Evolutionary conservation across 129 eudicot genomes (phyloP), one percentile per base, ranked within the genome.

Genomic region (Pulicaria dysenterica): DNA sequence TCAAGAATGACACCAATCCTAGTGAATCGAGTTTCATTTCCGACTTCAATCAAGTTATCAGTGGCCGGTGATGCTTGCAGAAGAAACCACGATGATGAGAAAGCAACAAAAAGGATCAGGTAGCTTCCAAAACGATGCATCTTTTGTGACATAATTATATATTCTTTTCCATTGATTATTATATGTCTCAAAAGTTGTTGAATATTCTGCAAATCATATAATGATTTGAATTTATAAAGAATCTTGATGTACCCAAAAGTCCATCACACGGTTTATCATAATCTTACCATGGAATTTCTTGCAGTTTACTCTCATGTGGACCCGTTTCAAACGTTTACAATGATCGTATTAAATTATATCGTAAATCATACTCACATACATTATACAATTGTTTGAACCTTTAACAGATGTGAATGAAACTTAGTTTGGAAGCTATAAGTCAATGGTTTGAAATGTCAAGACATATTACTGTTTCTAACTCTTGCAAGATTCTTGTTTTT

Each of bases 1-100:
- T 83, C 88, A 40, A 78, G 58, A 66, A 81, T 75, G 49, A 64
- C 86, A 48, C 86, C 86, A 4, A 81, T 67, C 40, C 24, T 54
- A 45, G 44, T 47, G 47, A 55, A 53, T n/a, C 67, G 73, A 31
- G n/a, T 42, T 76, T 44, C 31, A 24, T 24, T 24, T 24, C 31
- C 31, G 2, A 24, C 31, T 24, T 24, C 31, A 24, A 24, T 24
- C 31, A 24, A 24, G 31, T 24, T 24, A 24, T 24, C 69, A 7
- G 42, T 53, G 67, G 40, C 70, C 12, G 11, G 10, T 53, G 72
- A 49, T 62, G 82, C 73, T 78, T 73, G 75, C 53, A 49, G 50
- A 64, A 70, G 72, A 73, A 55, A 55, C 69, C 54, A 79, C 13
- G 42, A 19, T 24, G 59, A 58, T 7, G n/a, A 72, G 61, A 70